Evolutionary conservation across 2,329 filamentous ascomycete species (phyloP).

Genomic region (Botryotinia calthae): DNA sequence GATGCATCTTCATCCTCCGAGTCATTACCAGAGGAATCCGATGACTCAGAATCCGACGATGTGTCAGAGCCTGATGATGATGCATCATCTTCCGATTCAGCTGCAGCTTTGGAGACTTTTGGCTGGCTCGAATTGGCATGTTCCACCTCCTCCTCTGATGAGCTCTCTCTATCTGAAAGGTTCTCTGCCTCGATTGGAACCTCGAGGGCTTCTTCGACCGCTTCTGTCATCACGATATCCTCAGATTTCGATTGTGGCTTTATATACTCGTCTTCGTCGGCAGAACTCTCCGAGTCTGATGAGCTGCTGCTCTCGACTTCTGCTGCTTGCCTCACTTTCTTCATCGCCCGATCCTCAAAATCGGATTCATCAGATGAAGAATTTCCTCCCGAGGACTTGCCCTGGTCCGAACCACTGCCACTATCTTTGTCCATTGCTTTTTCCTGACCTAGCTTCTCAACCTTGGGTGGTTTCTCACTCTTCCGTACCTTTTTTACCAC

Average conservation of each 20-base stretch:
- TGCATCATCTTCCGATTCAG: constrained; percentile 10
- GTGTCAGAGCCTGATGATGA: constrained; percentile 23
- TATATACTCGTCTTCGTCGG: constrained; percentile 14
- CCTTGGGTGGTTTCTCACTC: constrained; percentile 2
- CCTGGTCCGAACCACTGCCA: constrained; percentile 22
- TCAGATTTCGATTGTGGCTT: not conserved
- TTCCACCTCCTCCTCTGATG: not conserved
- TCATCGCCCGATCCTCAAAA: constrained; percentile 7
- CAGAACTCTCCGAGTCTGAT: constrained; percentile 14
- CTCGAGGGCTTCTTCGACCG: not conserved
- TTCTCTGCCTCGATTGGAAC: not conserved
- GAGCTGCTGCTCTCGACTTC: constrained; percentile 9
- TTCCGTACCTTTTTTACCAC: constrained; percentile 28
- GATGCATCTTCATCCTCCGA: constrained; percentile 19
- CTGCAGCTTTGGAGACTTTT: constrained; percentile 8
- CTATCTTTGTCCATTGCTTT: not conserved
- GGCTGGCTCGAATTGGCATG: not conserved
- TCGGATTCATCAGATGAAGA: constrained; percentile 21
- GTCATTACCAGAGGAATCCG: constrained; percentile 18
- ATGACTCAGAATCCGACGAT: constrained; percentile 33
- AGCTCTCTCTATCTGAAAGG: not conserved
- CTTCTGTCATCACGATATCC: not conserved
- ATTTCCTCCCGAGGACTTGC: constrained; percentile 34
- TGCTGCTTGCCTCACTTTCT: constrained; percentile 2
- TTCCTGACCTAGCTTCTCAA: not conserved